phyloP scores from a whole-genome alignment of 805 yeast genomes.

The Yarrowia porcina region DNA sequence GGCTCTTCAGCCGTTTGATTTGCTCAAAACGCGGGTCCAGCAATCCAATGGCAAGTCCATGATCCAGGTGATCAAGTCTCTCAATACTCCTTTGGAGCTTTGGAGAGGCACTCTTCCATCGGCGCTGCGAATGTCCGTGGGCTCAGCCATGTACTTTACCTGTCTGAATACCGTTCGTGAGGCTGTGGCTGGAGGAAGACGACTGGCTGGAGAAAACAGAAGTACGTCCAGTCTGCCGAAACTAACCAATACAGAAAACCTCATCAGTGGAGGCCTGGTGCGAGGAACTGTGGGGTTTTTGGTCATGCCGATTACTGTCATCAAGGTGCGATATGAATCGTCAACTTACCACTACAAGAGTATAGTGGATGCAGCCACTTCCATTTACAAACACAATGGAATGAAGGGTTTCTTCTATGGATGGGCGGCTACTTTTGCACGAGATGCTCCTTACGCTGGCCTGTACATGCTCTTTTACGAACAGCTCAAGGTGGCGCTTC shows the following conservation, averaged over 20 bases:
- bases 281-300: constrained; percentile 78
- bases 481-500: constrained; percentile 53
- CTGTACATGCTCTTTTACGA: constrained; percentile 84
- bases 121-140: constrained; percentile 82
- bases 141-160: constrained; percentile 82
- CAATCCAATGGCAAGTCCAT: constrained; percentile 42
- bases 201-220: constrained; percentile 18
- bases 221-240: constrained; percentile 53
- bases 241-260: constrained; percentile 64
- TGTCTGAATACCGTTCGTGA: constrained; percentile 62
- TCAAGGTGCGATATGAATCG: constrained; percentile 88
- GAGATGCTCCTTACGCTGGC: constrained; percentile 98
- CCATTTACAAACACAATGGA: constrained; percentile 54
- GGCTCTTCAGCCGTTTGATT: constrained; percentile 81
- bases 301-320: constrained; percentile 91
- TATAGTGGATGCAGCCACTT: constrained; percentile 54
- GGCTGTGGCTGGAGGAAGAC: constrained; percentile 40
- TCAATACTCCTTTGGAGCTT: constrained; percentile 43
- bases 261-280: constrained; percentile 71
- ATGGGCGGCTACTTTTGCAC: constrained; percentile 74
- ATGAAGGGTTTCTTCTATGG: constrained; percentile 78
- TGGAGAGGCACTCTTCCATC: constrained; percentile 97
- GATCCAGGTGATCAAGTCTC: constrained; percentile 31
- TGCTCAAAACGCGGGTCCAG: constrained; percentile 83
- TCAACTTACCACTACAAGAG: constrained; percentile 67